Evolutionary conservation across 306 rosid species (phyloP).

Genomic region (Prunus kanzakura): DNA sequence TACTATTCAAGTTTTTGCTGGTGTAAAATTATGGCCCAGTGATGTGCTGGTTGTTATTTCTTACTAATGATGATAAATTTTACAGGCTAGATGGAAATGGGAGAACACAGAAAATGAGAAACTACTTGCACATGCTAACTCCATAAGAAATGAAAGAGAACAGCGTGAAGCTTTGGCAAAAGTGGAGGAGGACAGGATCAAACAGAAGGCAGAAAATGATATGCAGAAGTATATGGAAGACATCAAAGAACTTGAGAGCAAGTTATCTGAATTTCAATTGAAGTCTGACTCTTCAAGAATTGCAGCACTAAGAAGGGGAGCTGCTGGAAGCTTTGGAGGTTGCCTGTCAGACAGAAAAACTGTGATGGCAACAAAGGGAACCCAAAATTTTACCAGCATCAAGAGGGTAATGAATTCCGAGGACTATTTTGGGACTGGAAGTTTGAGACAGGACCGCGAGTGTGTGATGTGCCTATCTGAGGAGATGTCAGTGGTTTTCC

Average conservation of each 20-base stretch:
- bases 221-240: slow-evolving; percentile 39
- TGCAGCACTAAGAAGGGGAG: slow-evolving; percentile 41
- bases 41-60: neutral
- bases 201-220: slow-evolving; percentile 44
- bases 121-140: slow-evolving; percentile 44
- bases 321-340: slow-evolving; percentile 24
- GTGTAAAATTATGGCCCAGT: slow-evolving; percentile 7
- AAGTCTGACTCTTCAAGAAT: slow-evolving; percentile 41
- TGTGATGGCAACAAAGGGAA: slow-evolving; percentile 18
- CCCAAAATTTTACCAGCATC: slow-evolving; percentile 21
- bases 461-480: slow-evolving; percentile 74
- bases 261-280: slow-evolving; percentile 32
- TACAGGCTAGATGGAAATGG: slow-evolving; percentile 48
- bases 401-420: slow-evolving; percentile 12
- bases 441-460: slow-evolving; percentile 56
- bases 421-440: slow-evolving; percentile 17
- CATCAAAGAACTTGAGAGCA: slow-evolving; percentile 41
- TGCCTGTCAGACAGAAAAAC: slow-evolving; percentile 4
- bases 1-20: neutral
- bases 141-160: slow-evolving; percentile 44
- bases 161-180: slow-evolving; percentile 32
- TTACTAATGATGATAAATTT: slow-evolving; percentile 10
- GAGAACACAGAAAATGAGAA: slow-evolving; percentile 43
- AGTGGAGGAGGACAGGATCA: slow-evolving; percentile 40
- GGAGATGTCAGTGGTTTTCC: slow-evolving; percentile 59